Percentiles rank a stretch among this genome's conserved stretches.
Evolutionary conservation across 371 early-diverging fungal species (phyloP).

Genomic region (Saksenaea vasiformis): DNA sequence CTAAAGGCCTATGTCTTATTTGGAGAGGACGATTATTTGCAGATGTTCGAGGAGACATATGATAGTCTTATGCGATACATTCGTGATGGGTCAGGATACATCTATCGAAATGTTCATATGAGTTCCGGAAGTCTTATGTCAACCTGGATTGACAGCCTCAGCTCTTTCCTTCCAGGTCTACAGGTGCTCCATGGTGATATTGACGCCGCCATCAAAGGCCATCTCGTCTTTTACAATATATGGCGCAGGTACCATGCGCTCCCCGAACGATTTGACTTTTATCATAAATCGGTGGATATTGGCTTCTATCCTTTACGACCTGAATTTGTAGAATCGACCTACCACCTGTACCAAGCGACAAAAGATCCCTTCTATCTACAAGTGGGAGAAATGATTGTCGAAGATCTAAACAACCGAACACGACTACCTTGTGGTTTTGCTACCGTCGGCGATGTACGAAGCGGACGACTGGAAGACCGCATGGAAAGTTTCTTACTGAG

Average conservation of each 20-base stretch:
- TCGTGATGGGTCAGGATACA: slow-evolving; percentile 71
- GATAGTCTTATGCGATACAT: slow-evolving; percentile 64
- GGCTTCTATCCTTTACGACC: slow-evolving; percentile 87
- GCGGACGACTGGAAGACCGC: slow-evolving; percentile 72
- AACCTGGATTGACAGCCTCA: slow-evolving; percentile 88
- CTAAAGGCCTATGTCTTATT: slow-evolving; percentile 88
- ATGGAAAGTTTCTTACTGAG: slow-evolving; percentile 96
- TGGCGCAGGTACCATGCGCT: slow-evolving; percentile 85
- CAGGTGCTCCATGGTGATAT: slow-evolving; percentile 86
- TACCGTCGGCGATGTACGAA: slow-evolving; percentile 66
- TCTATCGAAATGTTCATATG: slow-evolving; percentile 90
- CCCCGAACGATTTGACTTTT: slow-evolving; percentile 87
- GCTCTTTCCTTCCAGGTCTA: slow-evolving; percentile 92
- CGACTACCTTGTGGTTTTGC: slow-evolving; percentile 89
- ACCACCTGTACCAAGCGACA: slow-evolving; percentile 89
- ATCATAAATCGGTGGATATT: slow-evolving; percentile 60
- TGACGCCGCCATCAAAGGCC: slow-evolving; percentile 76
- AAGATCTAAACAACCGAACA: slow-evolving; percentile 74
- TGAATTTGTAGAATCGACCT: slow-evolving; percentile 94
- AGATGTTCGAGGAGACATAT: slow-evolving; percentile 85
- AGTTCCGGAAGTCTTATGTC: slow-evolving; percentile 63
- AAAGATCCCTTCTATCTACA: slow-evolving; percentile 87
- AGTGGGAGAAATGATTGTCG: slow-evolving; percentile 84
- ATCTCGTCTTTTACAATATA: slow-evolving; percentile 81
- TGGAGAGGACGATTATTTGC: slow-evolving; percentile 75